Conservation (phyloP, 2,329 filamentous ascomycete genomes). For the Neofusicoccum ribis region DNA sequence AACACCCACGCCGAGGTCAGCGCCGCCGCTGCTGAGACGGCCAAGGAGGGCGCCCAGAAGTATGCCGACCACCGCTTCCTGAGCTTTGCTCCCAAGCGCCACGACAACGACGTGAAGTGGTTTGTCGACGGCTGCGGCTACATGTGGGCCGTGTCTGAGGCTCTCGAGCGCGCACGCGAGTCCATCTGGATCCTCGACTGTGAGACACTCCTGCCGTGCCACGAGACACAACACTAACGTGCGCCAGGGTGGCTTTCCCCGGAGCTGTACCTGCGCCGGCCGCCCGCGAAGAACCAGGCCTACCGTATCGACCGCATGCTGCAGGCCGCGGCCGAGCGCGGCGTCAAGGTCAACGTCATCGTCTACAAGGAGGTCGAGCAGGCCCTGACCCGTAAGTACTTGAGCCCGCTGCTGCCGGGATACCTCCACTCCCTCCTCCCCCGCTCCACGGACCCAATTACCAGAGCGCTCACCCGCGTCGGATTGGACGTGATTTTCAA, state of each 20-base stretch:
- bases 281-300: constrained; percentile 76
- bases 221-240: constrained; percentile 14
- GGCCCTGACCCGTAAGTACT: constrained; percentile 71
- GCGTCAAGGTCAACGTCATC: constrained; percentile 80
- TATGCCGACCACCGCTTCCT: constrained; percentile 53
- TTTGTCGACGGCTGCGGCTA: constrained; percentile 83
- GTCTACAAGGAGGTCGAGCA: constrained; percentile 86
- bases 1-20: constrained; percentile 3
- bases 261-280: constrained; percentile 82
- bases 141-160: constrained; percentile 80
- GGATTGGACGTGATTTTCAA: constrained; percentile 47
- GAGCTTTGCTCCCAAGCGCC: constrained; percentile 71
- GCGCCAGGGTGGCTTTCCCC: constrained; percentile 74
- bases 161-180: constrained; percentile 73
- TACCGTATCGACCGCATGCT: constrained; percentile 85
- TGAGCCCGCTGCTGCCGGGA: constrained; percentile 43
- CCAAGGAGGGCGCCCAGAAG: constrained; percentile 38
- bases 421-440: constrained; percentile 48
- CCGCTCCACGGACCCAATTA: constrained; percentile 41
- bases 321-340: constrained; percentile 76
- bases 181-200: constrained; percentile 85
- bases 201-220: constrained; percentile 23
- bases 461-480: constrained; percentile 40
- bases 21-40: constrained; percentile 26
- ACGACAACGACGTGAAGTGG: constrained; percentile 78